Conservation (phyloP, 179 eudicot genomes). For the Beta lomatogona region DNA sequence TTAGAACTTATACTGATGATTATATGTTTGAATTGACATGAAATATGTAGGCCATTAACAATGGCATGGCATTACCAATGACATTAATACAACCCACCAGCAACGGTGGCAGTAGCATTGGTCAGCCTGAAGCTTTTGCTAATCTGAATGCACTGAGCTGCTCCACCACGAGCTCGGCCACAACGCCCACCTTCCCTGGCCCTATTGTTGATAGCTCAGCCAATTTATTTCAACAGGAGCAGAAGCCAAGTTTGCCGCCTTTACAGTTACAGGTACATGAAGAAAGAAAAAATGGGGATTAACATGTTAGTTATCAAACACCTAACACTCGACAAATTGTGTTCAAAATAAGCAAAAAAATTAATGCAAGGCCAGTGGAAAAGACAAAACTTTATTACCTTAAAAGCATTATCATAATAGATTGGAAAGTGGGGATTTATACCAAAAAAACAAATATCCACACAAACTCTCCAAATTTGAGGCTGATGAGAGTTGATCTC, state of each 20-base stretch:
- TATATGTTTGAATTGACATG: slow-evolving; percentile 1
- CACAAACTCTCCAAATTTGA: too few relatives aligned
- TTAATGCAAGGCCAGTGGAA: too few relatives aligned
- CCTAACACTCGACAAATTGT: too few relatives aligned
- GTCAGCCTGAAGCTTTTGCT: slow-evolving; percentile 6
- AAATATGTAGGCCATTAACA: slow-evolving; percentile 40
- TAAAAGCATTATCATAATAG: too few relatives aligned
- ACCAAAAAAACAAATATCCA: too few relatives aligned
- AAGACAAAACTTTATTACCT: too few relatives aligned
- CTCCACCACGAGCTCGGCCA: slow-evolving; percentile 33
- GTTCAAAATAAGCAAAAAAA: too few relatives aligned
- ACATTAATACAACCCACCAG: slow-evolving; percentile 30
- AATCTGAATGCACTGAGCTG: slow-evolving; percentile 17
- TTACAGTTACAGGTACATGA: slow-evolving; percentile 28
- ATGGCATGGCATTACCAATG: slow-evolving; percentile 37
- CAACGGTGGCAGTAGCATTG: slow-evolving; percentile 25
- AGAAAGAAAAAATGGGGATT: too few relatives aligned
- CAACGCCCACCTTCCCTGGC: slow-evolving; percentile 27
- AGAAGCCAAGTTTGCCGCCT: slow-evolving; percentile 35
- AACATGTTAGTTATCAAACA: too few relatives aligned
- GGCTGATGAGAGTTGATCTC: too few relatives aligned
- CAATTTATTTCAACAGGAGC: slow-evolving; percentile 41
- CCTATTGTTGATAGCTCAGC: slow-evolving; percentile 40
- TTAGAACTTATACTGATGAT: neutral
- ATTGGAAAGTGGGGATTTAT: too few relatives aligned